These are phyloP conservation scores for Salvia hispanica DNA, from an alignment of 257 asterid species.

Conservation along the genomic window DNA sequence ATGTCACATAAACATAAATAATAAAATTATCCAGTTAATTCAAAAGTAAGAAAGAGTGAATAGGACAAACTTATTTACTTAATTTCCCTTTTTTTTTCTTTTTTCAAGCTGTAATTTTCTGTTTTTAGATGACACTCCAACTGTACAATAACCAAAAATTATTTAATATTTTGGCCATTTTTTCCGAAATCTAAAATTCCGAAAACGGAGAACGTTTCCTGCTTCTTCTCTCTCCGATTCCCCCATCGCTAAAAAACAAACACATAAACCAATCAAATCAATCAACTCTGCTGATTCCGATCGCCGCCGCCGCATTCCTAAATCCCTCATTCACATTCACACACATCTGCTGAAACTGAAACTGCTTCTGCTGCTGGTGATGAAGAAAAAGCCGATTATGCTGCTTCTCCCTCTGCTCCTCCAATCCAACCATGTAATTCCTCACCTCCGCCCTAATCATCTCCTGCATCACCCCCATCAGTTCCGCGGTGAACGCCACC, in stretches of 20 bases:
- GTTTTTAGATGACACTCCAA: not conserved
- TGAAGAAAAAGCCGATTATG: no score
- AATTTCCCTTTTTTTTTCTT: not conserved
- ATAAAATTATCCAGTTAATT: not conserved
- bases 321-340: slow-evolving; percentile 52
- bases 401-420: slow-evolving; percentile 31
- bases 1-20: no score
- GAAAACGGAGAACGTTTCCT: slow-evolving; percentile 59
- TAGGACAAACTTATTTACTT: slow-evolving; percentile 26
- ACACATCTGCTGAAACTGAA: slow-evolving; percentile 44
- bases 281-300: slow-evolving; percentile 65
- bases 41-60: not conserved
- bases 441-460: slow-evolving; percentile 85
- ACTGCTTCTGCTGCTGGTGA: slow-evolving; percentile 41
- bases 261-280: slow-evolving; percentile 20
- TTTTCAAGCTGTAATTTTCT: slow-evolving; percentile 6
- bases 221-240: not conserved
- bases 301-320: slow-evolving; percentile 56
- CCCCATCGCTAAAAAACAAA: not conserved
- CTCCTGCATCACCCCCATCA: slow-evolving; percentile 80
- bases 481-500: slow-evolving; percentile 55
- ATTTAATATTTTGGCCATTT: slow-evolving; percentile 23
- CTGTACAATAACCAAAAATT: slow-evolving; percentile 51
- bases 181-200: slow-evolving; percentile 12
- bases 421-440: slow-evolving; percentile 64